phyloP scores from a whole-genome alignment of 2,329 filamentous ascomycete species.

The Fusarium hostae region DNA sequence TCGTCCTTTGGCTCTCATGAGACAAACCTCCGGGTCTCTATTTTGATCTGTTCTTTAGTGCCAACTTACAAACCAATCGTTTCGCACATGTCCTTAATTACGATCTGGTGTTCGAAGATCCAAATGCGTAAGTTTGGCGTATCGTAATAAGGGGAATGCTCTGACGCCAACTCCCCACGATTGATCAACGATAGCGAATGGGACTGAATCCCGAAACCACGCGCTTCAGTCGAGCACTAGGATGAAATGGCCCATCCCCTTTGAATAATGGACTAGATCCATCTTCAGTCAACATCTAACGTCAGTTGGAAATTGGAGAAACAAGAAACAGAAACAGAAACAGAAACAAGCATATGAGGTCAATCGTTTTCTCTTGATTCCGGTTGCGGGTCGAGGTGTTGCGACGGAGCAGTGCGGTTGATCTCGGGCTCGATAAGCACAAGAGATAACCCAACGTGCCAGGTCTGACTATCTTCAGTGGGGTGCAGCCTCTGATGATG shows the following conservation, averaged over 20 bases:
- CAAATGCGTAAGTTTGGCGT: slow-evolving; percentile 17
- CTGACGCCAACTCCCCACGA: slow-evolving; percentile 13
- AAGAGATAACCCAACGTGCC: slow-evolving; percentile 34
- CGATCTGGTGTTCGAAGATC: slow-evolving; percentile 19
- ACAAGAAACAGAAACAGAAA: neutral
- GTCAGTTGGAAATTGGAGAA: slow-evolving; percentile 22
- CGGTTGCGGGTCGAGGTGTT: slow-evolving; percentile 20
- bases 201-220: slow-evolving; percentile 39
- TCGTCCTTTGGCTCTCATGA: slow-evolving; percentile 35
- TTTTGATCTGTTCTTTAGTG: slow-evolving; percentile 14
- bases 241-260: slow-evolving; percentile 13
- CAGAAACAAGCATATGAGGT: slow-evolving; percentile 31
- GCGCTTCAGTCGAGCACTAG: slow-evolving; percentile 27
- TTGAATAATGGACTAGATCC: slow-evolving; percentile 10
- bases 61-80: slow-evolving; percentile 31
- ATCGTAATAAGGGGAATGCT: slow-evolving; percentile 18
- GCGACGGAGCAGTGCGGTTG: slow-evolving; percentile 24
- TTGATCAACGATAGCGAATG: slow-evolving; percentile 38
- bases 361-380: slow-evolving; percentile 43
- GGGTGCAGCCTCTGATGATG: slow-evolving; percentile 9
- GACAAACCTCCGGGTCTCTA: slow-evolving; percentile 10
- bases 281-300: slow-evolving; percentile 32
- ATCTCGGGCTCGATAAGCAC: slow-evolving; percentile 23
- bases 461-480: slow-evolving; percentile 27
- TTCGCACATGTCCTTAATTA: slow-evolving; percentile 21